Conservation (phyloP, 1,139 yeast genomes). For the Pichia sp. region DNA sequence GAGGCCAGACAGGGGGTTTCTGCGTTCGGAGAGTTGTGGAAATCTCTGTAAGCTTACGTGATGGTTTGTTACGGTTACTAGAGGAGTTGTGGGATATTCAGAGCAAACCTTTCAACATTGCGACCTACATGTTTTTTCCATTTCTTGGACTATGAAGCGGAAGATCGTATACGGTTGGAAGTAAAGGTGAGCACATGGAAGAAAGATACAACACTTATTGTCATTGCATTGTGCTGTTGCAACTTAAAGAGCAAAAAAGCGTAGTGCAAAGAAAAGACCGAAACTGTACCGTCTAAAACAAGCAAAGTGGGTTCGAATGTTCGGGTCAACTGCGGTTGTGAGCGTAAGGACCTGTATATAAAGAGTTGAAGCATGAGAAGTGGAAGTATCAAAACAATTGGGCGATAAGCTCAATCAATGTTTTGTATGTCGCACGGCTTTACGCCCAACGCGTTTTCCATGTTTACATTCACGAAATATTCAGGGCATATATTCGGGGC, state of each 20-base stretch:
- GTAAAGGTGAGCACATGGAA: neutral
- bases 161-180: neutral
- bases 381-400: neutral
- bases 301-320: neutral
- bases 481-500: neutral
- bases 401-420: neutral
- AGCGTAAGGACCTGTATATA: neutral
- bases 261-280: neutral
- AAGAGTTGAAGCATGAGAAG: neutral
- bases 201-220: neutral
- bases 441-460: neutral
- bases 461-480: no score
- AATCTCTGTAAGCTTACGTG: neutral
- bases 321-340: neutral
- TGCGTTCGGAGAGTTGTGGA: neutral
- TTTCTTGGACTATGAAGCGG: neutral
- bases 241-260: neutral
- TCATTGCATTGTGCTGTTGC: neutral
- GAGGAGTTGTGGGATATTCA: neutral
- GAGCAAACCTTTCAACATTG: neutral
- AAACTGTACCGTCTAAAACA: neutral
- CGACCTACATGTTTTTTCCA: neutral
- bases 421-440: neutral
- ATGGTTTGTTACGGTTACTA: neutral
- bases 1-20: neutral